Percentiles rank a stretch among this genome's conserved stretches.
phyloP scores from a whole-genome alignment of 306 rosid species.

The Ochetophila trinervis region DNA sequence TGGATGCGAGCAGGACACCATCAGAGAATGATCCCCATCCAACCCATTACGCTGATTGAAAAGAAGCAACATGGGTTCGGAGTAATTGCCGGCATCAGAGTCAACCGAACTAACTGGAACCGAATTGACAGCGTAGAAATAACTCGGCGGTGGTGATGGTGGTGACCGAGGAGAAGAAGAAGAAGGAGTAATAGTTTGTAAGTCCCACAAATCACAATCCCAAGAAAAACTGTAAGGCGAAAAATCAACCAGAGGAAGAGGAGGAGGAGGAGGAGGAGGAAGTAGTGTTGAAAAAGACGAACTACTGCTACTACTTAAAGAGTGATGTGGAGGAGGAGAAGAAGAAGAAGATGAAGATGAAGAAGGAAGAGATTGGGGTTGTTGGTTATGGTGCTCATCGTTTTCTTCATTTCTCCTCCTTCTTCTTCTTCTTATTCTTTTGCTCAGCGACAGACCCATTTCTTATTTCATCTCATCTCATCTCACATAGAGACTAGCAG shows the following conservation, averaged over 20 bases:
- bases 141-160: too few species aligned
- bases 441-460: constrained; percentile 4
- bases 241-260: neutral
- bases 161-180: too few species aligned
- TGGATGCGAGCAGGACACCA: neutral
- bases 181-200: too few species aligned
- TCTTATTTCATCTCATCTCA: too few species aligned
- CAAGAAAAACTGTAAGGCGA: too few species aligned
- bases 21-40: neutral
- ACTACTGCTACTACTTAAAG: too few species aligned
- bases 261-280: neutral
- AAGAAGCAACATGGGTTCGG: neutral
- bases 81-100: too few species aligned
- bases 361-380: neutral
- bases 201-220: too few species aligned
- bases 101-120: too few species aligned
- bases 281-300: too few species aligned
- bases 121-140: too few species aligned
- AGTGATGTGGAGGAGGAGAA: neutral
- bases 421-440: neutral
- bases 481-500: neutral
- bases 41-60: neutral
- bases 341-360: neutral
- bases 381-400: neutral
- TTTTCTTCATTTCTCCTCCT: neutral